phyloP scores from a whole-genome alignment of 2,329 filamentous ascomycete species.

The Colletotrichum aenigma region DNA sequence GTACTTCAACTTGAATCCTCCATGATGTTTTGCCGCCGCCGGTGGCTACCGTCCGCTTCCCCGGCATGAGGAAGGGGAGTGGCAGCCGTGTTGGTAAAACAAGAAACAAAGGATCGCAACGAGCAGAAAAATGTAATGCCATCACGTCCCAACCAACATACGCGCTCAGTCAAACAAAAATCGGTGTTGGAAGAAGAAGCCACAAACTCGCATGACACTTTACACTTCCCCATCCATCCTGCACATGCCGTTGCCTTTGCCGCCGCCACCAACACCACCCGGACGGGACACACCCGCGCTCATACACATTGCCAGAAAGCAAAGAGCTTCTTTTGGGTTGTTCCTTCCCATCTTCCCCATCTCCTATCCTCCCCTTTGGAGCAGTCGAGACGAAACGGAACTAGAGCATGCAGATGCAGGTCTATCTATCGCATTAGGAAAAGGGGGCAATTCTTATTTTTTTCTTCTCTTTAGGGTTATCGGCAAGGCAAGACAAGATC shows the following conservation, averaged over 20 bases:
- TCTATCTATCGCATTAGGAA: not conserved
- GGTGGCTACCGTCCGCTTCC: not conserved
- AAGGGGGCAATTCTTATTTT: not conserved
- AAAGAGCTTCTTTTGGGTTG: not conserved
- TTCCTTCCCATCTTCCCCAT: not conserved
- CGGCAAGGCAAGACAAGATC: not conserved
- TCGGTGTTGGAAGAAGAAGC: not conserved
- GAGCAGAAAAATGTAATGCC: not conserved
- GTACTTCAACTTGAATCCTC: not conserved
- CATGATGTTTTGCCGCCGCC: not conserved
- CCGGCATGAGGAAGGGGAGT: not conserved
- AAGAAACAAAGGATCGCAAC: not conserved
- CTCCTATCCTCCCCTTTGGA: not conserved
- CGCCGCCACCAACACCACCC: not conserved
- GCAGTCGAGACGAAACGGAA: not conserved
- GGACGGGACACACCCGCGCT: not conserved
- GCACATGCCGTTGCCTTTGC: not conserved
- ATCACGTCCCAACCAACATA: not conserved
- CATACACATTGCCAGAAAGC: not conserved
- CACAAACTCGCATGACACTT: not conserved
- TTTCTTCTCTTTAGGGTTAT: not conserved
- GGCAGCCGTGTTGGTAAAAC: not conserved
- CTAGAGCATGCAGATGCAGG: not conserved
- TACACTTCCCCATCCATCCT: not conserved
- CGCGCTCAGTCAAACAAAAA: not conserved